A percentile compares a stretch with the other conserved stretches of the same genome.
phyloP scores from a whole-genome alignment of 257 asterid species.

The Leptodermis oblonga region DNA sequence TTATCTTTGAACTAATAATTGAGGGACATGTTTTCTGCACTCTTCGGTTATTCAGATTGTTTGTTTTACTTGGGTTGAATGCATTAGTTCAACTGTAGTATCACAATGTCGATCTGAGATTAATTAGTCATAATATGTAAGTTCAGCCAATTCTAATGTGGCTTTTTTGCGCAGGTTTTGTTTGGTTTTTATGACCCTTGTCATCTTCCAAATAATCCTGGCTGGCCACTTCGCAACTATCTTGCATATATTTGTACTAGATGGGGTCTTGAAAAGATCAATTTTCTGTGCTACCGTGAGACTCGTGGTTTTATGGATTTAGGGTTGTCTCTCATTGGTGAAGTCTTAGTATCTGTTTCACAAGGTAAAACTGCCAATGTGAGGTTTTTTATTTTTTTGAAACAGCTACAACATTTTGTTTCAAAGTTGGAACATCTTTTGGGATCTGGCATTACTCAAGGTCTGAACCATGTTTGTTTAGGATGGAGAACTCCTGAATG shows the following conservation, averaged over 20 bases:
- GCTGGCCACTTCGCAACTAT: conserved; percentile 95
- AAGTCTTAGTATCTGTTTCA: conserved; percentile 56
- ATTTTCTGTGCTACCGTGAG: conserved; percentile 83
- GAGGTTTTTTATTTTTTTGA: conserved; percentile 10
- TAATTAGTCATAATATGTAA: background rate
- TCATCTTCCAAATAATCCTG: conserved; percentile 75
- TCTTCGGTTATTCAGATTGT: background rate
- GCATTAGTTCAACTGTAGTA: background rate
- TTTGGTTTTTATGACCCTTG: conserved; percentile 94
- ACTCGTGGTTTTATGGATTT: conserved; percentile 86
- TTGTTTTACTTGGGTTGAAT: background rate
- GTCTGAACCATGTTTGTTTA: conserved; percentile 20
- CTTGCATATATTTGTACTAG: conserved; percentile 61
- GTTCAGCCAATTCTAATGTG: background rate
- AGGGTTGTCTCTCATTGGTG: conserved; percentile 76
- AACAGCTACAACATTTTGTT: conserved; percentile 15
- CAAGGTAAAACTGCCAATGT: conserved; percentile 47
- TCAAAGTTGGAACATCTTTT: background rate
- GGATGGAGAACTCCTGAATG: conserved; percentile 44
- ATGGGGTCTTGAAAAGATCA: conserved; percentile 60
- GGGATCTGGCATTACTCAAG: conserved; percentile 21
- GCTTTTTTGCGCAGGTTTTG: conserved; percentile 47
- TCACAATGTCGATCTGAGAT: background rate
- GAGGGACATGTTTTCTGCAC: background rate
- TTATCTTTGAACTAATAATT: background rate